These are phyloP conservation scores for Farysia itapuensis DNA, from an alignment of 1,284 basidiomycete species.

Conservation along the genomic window DNA sequence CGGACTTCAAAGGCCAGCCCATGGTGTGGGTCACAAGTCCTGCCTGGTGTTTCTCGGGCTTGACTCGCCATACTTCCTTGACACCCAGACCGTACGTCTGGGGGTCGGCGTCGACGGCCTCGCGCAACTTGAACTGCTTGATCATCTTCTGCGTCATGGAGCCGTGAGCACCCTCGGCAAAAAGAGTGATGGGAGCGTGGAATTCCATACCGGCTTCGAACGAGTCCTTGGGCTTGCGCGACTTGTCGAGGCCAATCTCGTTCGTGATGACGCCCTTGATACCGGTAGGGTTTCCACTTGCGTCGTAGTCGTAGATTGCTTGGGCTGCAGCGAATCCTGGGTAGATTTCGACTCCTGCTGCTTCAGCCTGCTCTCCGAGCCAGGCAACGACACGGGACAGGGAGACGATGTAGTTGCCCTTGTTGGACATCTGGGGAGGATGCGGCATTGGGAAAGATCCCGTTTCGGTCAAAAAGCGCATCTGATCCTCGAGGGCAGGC, in stretches of 20 bases:
- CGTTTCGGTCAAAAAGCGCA: conserved; percentile 82
- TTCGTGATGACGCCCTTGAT: conserved; percentile 88
- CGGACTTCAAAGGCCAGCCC: conserved; percentile 84
- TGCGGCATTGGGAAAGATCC: conserved; percentile 83
- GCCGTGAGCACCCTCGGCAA: conserved; percentile 95
- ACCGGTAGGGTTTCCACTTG: conserved; percentile 64
- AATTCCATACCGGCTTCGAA: conserved; percentile 99
- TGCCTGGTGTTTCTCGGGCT: conserved; percentile 73
- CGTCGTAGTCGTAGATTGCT: conserved; percentile 73
- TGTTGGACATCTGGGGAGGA: conserved; percentile 94
- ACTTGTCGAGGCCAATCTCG: conserved; percentile 86
- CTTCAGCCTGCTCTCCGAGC: conserved; percentile 85
- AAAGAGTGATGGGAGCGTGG: conserved; percentile 86
- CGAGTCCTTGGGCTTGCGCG: conserved; percentile 76
- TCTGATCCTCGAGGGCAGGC: conserved; percentile 75
- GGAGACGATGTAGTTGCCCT: conserved; percentile 90
- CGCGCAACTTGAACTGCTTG: conserved; percentile 75
- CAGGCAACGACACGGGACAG: conserved; percentile 85
- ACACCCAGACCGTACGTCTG: conserved; percentile 96
- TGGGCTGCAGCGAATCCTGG: conserved; percentile 92
- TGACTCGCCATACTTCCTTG: conserved; percentile 96
- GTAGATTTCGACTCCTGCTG: conserved; percentile 92
- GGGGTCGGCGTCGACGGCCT: conserved; percentile 70
- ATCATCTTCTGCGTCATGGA: conserved; percentile 82
- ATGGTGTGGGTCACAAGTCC: conserved; percentile 90